Base-by-base conservation (phyloP, 352 stramenopile species). In the Pythium phragmiticola region DNA sequence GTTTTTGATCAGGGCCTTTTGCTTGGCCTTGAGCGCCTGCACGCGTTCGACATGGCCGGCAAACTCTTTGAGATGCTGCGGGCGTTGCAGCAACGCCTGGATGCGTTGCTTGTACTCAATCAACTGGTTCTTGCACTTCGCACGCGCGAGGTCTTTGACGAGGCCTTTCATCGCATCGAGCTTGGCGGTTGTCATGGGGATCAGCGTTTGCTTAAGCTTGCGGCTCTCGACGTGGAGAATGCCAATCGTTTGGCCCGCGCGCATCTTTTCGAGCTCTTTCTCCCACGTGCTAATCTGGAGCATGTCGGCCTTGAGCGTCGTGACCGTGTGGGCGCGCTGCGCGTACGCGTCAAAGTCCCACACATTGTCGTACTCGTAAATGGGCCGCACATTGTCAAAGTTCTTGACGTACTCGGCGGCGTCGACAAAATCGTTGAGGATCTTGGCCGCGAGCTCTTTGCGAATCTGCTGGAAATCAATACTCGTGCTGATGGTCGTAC, bases 231-330 rank as follows among this genome's bases (percentile, higher is more conserved):
- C 91, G 58, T 96, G 84, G 7, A 98, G 65, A 33, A 96, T 97
- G 1, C 95, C 95, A 49, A 96, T 96, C 3, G 88, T 93, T 56
- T 98, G 88, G 3, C 91, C 88, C 1, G 84, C 87, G 23, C 89
- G 78, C 90, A 98, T 97, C 53, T 97, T 97, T 58, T 98, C 90
- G 16, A 98, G 81, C 66, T 98, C 92, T 63, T 97, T 97, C 50
- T 96, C 82, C 94, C 94, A 98, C 28, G 76, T 88, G 26, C 78
- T 87, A 30, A 98, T 96, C 51, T 92, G 80, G 34, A 96, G 65
- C 87, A 98, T 96, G 45, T 98, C 91, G 0, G 74, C 78, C 58
- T 95, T 92, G 14, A 97, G 74, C 7, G 87, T 93, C 12, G 76
- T 87, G 23, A 97, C 89, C 0, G 84, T 96, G 60, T 97, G 88